A percentile compares a stretch with the other conserved stretches of the same genome.
These are phyloP conservation scores for Musa itinerans DNA, from an alignment of 176 grass and related monocot genomes.

Conservation along the genomic window DNA sequence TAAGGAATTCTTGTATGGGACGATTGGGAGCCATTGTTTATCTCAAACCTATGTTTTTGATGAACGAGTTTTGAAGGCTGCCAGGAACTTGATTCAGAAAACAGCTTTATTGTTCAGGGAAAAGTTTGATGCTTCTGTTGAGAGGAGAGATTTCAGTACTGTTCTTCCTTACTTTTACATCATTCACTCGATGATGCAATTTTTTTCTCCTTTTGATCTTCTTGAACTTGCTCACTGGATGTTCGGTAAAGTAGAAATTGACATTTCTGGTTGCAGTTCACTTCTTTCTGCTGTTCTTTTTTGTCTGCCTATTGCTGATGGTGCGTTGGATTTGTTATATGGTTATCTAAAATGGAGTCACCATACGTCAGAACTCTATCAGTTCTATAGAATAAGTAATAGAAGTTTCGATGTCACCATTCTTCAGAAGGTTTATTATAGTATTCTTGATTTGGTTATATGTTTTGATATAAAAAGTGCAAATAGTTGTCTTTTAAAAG, in stretches of 20 bases:
- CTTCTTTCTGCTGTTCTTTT: conserved; percentile 39
- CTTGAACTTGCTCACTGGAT: conserved; percentile 68
- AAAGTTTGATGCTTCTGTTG: conserved; percentile 49
- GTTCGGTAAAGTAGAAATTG: conserved; percentile 41
- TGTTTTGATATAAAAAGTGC: conserved; percentile 64
- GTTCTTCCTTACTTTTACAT: conserved; percentile 58
- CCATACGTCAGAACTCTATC: conserved; percentile 29
- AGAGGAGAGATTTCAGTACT: conserved; percentile 32
- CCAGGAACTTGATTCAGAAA: conserved; percentile 49
- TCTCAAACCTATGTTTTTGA: conserved; percentile 23
- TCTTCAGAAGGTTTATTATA: conserved; percentile 57
- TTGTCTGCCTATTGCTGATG: conserved; percentile 55
- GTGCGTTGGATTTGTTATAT: conserved; percentile 48
- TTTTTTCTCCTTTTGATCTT: conserved; percentile 61
- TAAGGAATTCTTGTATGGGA: conserved; percentile 30
- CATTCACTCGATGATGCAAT: conserved; percentile 39
- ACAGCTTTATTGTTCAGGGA: conserved; percentile 48
- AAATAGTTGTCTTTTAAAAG: conserved; percentile 60
- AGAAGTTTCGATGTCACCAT: conserved; percentile 33
- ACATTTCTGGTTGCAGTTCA: conserved; percentile 20
- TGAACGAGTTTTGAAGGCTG: conserved; percentile 36
- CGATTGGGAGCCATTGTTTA: conserved; percentile 16
- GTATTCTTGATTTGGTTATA: conserved; percentile 48
- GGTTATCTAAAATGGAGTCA: conserved; percentile 31
- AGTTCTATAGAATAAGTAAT: conserved; percentile 31